Base-by-base conservation (phyloP, 805 yeast species). In the Metschnikowia anglica region DNA sequence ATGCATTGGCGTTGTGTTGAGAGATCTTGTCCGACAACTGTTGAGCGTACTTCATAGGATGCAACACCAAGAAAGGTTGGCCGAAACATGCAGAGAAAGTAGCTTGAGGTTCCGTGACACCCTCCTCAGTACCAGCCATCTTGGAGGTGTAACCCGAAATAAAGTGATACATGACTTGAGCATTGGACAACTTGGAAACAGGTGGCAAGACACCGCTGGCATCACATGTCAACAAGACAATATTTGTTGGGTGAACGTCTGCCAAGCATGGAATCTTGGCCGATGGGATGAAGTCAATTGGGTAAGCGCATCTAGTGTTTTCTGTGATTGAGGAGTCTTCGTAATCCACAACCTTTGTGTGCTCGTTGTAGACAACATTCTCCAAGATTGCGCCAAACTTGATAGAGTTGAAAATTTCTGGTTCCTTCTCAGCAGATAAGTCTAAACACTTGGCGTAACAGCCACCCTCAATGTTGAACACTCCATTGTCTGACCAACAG, bases 111-210 rank as follows among this genome's bases (percentile, higher is more conserved):
- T 91, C 97, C 50, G 97, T 90, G 54, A 91, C 88, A 70, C 99
- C 99, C 68, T 88, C 95, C 73, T 91, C 99, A 41, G 99, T 91
- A 68, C 98, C 98, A 49, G 99, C 97, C 96, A 91, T 91, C 81
- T 93, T 91, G 43, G 98, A 91, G 49, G 99, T 91, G 80, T 91
- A 91, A 61, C 99, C 99, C 52, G 96, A 85, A 58, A 91, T 91
- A 74, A 91, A 91, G 74, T 91, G 98, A 79, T 93, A 91, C 98
- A 93, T 91, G 53, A 91, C 98, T 74, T 91, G 98, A 58, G 91
- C 87, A 63, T 88, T 88, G 30, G 95, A 79, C 66, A 91, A 80
- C 71, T 84, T 88, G 51, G 97, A 89, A 52, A 91, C 95, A 51
- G 98, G 98, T 42, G 99, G 99, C 59, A 91, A 77, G 29, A 91